phyloP scores from a whole-genome alignment of 371 early-diverging fungal species.

The Saksenaea vasiformis region DNA sequence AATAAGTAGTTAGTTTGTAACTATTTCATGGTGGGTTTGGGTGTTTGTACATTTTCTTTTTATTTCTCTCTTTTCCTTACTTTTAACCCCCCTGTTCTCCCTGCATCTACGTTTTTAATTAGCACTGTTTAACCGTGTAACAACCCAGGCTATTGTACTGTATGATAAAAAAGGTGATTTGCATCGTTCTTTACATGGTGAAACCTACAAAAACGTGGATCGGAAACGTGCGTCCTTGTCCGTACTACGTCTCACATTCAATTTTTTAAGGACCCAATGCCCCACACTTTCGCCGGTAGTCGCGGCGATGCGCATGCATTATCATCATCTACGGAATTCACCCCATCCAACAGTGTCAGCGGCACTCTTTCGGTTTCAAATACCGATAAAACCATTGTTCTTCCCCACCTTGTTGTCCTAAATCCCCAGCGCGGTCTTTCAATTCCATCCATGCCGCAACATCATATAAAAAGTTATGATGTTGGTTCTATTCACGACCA shows the following conservation, averaged over 20 bases:
- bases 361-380: not conserved
- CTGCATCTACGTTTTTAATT: slow-evolving; percentile 9
- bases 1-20: not conserved
- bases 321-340: slow-evolving; percentile 7
- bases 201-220: slow-evolving; percentile 6
- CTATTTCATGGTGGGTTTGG: not conserved
- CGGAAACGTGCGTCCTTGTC: not conserved
- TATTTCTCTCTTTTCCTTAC: slow-evolving; percentile 11
- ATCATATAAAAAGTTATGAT: not conserved
- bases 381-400: slow-evolving; percentile 4
- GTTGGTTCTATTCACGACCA: slow-evolving; percentile 4
- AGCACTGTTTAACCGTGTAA: slow-evolving; percentile 3
- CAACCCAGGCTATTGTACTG: not conserved
- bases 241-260: slow-evolving; percentile 1
- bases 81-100: not conserved
- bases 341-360: slow-evolving; percentile 5
- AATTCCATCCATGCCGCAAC: slow-evolving; percentile 1
- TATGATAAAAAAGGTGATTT: slow-evolving; percentile 3
- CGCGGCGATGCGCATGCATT: slow-evolving; percentile 6
- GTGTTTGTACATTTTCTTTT: not conserved
- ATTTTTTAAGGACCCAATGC: not conserved
- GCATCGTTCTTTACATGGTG: slow-evolving; percentile 3
- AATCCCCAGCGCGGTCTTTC: slow-evolving; percentile 2
- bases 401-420: slow-evolving; percentile 4
- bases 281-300: not conserved